A percentile compares a stretch with the other conserved stretches of the same genome.
Conservation (phyloP, 106 monocot species). For the Platanthera zijinensis region DNA sequence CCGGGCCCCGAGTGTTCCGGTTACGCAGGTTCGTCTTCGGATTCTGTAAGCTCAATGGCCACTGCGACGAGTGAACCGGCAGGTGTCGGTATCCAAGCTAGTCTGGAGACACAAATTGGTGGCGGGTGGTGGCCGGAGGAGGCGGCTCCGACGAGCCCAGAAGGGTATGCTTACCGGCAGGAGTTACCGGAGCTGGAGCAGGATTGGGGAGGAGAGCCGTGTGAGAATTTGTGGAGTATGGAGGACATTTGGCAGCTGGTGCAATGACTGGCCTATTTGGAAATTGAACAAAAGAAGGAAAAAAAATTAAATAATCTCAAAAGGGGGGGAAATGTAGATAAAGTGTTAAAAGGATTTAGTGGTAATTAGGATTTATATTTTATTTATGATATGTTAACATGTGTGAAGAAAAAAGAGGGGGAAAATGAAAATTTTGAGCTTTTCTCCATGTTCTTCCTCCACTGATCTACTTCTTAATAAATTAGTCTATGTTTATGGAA, state of each 20-base stretch:
- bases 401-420: too few species aligned
- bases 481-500: too few species aligned
- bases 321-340: neutral
- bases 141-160: neutral
- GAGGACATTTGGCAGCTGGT: conserved; percentile 25
- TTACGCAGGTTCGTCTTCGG: conserved; percentile 1
- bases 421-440: too few species aligned
- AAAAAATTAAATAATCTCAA: neutral
- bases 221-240: conserved; percentile 36
- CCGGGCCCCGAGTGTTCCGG: conserved; percentile 15
- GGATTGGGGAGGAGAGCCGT: conserved; percentile 9
- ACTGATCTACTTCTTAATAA: too few species aligned
- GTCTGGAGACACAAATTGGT: neutral
- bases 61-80: neutral
- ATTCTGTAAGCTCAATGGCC: neutral
- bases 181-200: conserved; percentile 33
- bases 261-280: neutral
- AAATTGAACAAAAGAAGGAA: neutral
- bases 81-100: neutral
- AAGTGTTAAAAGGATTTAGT: neutral
- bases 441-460: too few species aligned
- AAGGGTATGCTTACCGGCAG: conserved; percentile 7
- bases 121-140: conserved; percentile 6
- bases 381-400: too few species aligned
- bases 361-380: too few species aligned